A percentile compares a stretch with the other conserved stretches of the same genome.
Evolutionary conservation across 441 rosid species (phyloP).

Genomic region (Jatropha podagrica): DNA sequence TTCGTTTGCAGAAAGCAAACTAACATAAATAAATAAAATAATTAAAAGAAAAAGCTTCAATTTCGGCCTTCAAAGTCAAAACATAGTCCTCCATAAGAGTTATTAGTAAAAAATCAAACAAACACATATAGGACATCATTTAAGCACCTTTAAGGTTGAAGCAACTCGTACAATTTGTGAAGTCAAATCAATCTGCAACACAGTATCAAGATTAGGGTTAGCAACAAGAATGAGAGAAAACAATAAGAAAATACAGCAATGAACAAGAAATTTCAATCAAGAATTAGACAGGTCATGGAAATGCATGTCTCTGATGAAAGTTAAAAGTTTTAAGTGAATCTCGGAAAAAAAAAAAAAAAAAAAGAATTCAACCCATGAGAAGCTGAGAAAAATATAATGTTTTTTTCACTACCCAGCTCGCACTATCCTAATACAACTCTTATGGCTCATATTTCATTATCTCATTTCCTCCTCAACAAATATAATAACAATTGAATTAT

Average conservation of each 20-base stretch:
- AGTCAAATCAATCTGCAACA: slow-evolving; percentile 79
- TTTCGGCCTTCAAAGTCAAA: neutral
- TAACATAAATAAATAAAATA: neutral
- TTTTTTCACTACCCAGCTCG: neutral
- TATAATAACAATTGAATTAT: neutral
- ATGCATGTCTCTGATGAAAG: neutral
- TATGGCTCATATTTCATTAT: neutral
- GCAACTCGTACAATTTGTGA: slow-evolving; percentile 72
- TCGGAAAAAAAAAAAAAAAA: neutral
- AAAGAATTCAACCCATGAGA: neutral
- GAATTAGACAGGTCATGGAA: neutral
- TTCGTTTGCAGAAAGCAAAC: neutral
- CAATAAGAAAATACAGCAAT: neutral
- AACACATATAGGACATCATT: neutral
- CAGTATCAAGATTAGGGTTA: neutral
- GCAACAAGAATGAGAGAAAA: neutral
- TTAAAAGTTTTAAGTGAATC: neutral
- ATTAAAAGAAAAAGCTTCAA: neutral
- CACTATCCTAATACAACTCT: neutral
- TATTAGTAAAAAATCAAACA: neutral
- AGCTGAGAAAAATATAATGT: too few relatives aligned
- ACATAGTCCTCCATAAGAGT: neutral
- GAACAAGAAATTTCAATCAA: neutral
- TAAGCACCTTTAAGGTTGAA: slow-evolving; percentile 68
- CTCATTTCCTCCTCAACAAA: neutral